Evolutionary conservation across 1,284 basidiomycete genomes (phyloP).

Genomic region (Heliocybe sulcata): DNA sequence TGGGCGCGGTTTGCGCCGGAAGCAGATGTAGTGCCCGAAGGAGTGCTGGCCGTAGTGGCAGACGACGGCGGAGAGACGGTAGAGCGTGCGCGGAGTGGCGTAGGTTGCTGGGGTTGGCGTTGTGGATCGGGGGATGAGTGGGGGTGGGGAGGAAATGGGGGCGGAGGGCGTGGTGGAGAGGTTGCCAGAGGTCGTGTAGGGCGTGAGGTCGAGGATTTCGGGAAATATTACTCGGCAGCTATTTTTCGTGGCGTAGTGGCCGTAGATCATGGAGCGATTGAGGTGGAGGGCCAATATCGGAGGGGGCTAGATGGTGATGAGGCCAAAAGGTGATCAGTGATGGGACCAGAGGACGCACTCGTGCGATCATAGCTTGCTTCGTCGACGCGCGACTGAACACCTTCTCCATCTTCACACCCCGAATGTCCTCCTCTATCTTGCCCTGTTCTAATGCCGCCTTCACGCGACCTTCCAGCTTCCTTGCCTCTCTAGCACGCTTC

Average conservation of each 20-base stretch:
- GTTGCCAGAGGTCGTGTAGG: slow-evolving; percentile 71
- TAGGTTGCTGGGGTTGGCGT: slow-evolving; percentile 51
- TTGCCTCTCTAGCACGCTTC: slow-evolving; percentile 63
- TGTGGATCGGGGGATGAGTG: slow-evolving; percentile 32
- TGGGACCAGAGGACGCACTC: slow-evolving; percentile 41
- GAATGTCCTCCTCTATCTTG: slow-evolving; percentile 73
- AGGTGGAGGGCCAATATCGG: slow-evolving; percentile 80
- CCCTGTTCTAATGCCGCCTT: slow-evolving; percentile 62
- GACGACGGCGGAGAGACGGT: slow-evolving; percentile 76
- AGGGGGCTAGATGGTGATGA: slow-evolving; percentile 51
- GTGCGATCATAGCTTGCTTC: slow-evolving; percentile 82
- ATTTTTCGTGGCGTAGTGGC: slow-evolving; percentile 76
- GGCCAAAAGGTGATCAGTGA: slow-evolving; percentile 7
- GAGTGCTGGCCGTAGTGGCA: slow-evolving; percentile 88
- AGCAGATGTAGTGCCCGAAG: slow-evolving; percentile 90
- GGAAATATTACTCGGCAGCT: slow-evolving; percentile 75
- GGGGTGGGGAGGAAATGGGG: slow-evolving; percentile 57
- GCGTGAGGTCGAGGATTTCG: slow-evolving; percentile 79
- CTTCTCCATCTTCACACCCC: slow-evolving; percentile 68
- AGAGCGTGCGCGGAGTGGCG: slow-evolving; percentile 52
- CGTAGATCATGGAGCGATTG: slow-evolving; percentile 78
- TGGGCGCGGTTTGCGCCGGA: slow-evolving; percentile 68
- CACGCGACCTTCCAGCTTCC: slow-evolving; percentile 53
- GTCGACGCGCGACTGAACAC: slow-evolving; percentile 70
- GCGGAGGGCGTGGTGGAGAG: slow-evolving; percentile 62